Conservation (phyloP, 345 rosid genomes). For the Sonneratia caseolaris region DNA sequence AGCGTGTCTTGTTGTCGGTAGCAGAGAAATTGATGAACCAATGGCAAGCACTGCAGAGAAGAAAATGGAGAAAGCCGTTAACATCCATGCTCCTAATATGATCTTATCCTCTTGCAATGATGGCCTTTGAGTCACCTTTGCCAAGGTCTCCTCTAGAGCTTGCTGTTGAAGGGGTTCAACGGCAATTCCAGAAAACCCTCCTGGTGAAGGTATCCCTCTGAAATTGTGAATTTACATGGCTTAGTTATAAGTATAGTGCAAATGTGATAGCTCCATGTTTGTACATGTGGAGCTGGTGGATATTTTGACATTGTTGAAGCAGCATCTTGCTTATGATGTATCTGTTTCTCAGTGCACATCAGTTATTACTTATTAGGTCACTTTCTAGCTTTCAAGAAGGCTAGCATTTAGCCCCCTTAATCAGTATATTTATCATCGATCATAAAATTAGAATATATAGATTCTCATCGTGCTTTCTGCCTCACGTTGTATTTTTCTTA, state of each 20-base stretch:
- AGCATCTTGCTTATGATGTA: background rate
- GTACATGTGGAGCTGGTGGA: background rate
- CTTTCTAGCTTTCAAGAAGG: too few relatives aligned
- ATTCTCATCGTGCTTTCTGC: too few relatives aligned
- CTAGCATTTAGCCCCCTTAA: background rate
- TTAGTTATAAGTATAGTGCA: background rate
- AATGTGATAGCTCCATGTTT: background rate
- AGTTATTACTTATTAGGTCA: too few relatives aligned
- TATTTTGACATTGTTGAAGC: background rate
- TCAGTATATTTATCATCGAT: background rate
- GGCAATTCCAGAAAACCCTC: conserved; percentile 63
- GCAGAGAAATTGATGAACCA: background rate
- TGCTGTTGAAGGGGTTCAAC: conserved; percentile 83
- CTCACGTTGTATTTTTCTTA: too few relatives aligned
- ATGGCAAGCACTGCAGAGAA: background rate
- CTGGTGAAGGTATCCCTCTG: conserved; percentile 37
- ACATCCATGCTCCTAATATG: too few relatives aligned
- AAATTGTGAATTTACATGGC: background rate
- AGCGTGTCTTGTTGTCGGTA: background rate
- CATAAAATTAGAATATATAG: background rate
- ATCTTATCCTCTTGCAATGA: background rate
- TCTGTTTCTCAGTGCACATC: too few relatives aligned
- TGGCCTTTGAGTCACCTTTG: conserved; percentile 61
- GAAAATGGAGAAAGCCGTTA: background rate
- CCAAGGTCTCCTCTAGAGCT: conserved; percentile 51